A percentile compares a stretch with the other conserved stretches of the same genome.
Conservation (phyloP, 495 filamentous ascomycete species). For the Gamarada debralockiae region DNA sequence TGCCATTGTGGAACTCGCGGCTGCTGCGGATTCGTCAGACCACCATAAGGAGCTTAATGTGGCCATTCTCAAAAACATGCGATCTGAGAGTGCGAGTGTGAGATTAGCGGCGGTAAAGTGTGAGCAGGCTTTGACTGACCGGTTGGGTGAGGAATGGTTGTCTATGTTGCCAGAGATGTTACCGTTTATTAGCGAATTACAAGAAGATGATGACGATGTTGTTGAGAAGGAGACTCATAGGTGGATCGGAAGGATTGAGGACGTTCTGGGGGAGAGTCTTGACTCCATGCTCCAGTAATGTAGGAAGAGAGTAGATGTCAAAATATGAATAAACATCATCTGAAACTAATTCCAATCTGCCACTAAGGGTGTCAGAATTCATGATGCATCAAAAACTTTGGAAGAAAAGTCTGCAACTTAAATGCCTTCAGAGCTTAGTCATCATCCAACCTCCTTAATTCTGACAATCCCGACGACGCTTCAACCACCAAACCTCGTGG, state of each 20-base stretch:
- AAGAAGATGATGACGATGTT: constrained; percentile 91
- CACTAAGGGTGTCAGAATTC: no score
- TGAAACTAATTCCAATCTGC: no score
- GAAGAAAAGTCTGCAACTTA: no score
- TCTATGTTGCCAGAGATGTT: constrained; percentile 87
- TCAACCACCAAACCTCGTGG: no score
- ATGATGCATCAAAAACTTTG: no score
- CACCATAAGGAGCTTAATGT: constrained; percentile 86
- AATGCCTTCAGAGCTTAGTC: no score
- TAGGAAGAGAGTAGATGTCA: not conserved
- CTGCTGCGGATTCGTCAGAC: constrained; percentile 71
- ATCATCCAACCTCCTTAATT: no score
- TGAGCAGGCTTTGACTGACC: constrained; percentile 70
- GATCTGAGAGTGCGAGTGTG: constrained; percentile 59
- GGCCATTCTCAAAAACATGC: constrained; percentile 68
- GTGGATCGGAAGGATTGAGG: constrained; percentile 86
- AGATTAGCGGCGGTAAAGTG: constrained; percentile 76
- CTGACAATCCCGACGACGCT: no score
- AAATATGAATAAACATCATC: no score
- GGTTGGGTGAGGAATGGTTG: constrained; percentile 89
- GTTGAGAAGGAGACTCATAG: constrained; percentile 84
- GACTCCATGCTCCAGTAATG: constrained; percentile 81
- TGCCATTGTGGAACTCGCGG: constrained; percentile 73
- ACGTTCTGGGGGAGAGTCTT: constrained; percentile 78
- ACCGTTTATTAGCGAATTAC: constrained; percentile 86